These are phyloP conservation scores for Cylindrodendrum hubeiense DNA, from an alignment of 2,329 filamentous ascomycete genomes.

Conservation along the genomic window DNA sequence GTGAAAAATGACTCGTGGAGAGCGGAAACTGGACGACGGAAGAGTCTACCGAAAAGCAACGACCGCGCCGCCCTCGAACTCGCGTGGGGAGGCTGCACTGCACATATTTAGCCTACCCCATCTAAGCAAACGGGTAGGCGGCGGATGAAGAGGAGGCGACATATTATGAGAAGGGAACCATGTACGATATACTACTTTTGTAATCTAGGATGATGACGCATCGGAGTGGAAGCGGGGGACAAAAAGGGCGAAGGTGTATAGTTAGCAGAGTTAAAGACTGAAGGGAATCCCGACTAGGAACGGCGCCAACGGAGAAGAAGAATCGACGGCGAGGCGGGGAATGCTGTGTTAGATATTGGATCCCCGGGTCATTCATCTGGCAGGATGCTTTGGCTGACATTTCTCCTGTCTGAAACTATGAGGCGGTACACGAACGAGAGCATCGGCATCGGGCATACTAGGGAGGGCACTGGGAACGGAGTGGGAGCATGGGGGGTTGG, in stretches of 20 bases:
- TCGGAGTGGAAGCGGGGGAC: slow-evolving; percentile 11
- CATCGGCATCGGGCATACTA: slow-evolving; percentile 27
- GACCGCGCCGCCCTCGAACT: neutral
- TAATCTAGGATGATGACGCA: slow-evolving; percentile 40
- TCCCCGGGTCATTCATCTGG: slow-evolving; percentile 33
- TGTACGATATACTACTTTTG: slow-evolving; percentile 46
- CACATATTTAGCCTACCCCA: neutral
- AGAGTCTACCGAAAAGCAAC: neutral
- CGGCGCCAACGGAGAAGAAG: slow-evolving; percentile 17
- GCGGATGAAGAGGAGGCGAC: neutral
- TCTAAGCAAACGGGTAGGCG: neutral
- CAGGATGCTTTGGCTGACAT: slow-evolving; percentile 32
- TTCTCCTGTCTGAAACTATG: slow-evolving; percentile 33
- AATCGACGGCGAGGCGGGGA: slow-evolving; percentile 14
- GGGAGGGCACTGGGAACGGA: slow-evolving; percentile 24
- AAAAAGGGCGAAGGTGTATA: slow-evolving; percentile 24
- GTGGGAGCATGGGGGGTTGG: slow-evolving; percentile 11
- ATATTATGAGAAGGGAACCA: slow-evolving; percentile 9
- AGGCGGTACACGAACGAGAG: slow-evolving; percentile 29
- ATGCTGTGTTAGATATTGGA: slow-evolving; percentile 37
- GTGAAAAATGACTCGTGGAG: neutral
- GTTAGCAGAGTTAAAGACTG: slow-evolving; percentile 21
- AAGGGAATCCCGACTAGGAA: slow-evolving; percentile 7
- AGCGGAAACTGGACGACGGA: neutral
- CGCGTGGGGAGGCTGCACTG: neutral